A percentile compares a stretch with the other conserved stretches of the same genome.
These are phyloP conservation scores for Ceratobasidium sp. DNA, from an alignment of 1,284 basidiomycete genomes.

Conservation along the genomic window DNA sequence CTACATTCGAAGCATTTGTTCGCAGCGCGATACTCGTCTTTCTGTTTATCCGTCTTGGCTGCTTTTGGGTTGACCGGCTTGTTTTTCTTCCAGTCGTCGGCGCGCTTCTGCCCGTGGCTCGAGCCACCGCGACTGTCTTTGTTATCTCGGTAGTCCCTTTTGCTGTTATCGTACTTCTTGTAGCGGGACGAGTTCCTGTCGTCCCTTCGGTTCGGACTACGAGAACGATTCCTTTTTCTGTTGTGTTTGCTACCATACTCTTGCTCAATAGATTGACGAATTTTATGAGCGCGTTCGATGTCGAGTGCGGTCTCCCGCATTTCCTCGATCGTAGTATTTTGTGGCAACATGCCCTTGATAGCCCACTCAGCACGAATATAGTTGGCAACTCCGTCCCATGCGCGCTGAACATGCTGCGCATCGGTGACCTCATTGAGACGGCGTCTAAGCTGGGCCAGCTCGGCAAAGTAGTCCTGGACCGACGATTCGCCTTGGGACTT, in stretches of 20 bases:
- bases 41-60: background rate
- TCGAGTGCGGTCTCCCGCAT: background rate
- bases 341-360: background rate
- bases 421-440: background rate
- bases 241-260: background rate
- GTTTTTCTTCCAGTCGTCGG: background rate
- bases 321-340: constrained; percentile 5
- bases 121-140: background rate
- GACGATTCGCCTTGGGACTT: constrained; percentile 43
- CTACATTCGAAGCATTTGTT: constrained; percentile 45
- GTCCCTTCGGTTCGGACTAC: background rate
- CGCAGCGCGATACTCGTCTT: constrained; percentile 30
- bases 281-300: constrained; percentile 8
- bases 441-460: background rate
- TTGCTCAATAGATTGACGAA: background rate
- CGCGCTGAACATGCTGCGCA: background rate
- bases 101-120: background rate
- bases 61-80: background rate
- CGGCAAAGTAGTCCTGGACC: constrained; percentile 45
- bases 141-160: background rate
- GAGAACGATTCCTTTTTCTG: background rate
- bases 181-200: too few relatives aligned
- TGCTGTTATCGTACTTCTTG: background rate
- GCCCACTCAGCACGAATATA: background rate
- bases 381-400: background rate